phyloP scores from a whole-genome alignment of 2,329 filamentous ascomycete genomes.

The Clonostachys rhizophaga region DNA sequence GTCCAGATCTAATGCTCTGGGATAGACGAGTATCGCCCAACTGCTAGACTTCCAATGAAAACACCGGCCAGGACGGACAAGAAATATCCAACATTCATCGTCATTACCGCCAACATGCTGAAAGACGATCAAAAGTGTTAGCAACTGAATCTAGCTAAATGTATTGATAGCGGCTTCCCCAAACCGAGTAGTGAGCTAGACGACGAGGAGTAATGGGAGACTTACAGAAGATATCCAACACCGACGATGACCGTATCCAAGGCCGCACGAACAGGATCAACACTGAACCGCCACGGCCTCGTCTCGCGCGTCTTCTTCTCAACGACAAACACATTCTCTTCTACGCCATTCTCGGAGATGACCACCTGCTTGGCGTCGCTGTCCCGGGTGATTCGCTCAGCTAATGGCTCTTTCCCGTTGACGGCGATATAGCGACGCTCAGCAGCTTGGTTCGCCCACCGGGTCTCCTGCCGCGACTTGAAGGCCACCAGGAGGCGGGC shows the following conservation, averaged over 20 bases:
- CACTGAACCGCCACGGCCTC: slow-evolving; percentile 75
- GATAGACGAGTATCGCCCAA: slow-evolving; percentile 39
- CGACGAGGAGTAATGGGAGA: slow-evolving; percentile 13
- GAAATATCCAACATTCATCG: slow-evolving; percentile 72
- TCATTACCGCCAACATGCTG: slow-evolving; percentile 83
- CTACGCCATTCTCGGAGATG: slow-evolving; percentile 71
- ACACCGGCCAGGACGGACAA: slow-evolving; percentile 63
- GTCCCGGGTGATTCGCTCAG: slow-evolving; percentile 54
- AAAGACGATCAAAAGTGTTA: background rate
- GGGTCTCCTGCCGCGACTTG: slow-evolving; percentile 57
- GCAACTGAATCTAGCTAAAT: background rate
- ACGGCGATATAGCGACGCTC: slow-evolving; percentile 75
- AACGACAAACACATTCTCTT: slow-evolving; percentile 76
- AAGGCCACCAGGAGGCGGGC: slow-evolving; percentile 69
- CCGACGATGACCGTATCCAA: slow-evolving; percentile 47
- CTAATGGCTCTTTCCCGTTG: slow-evolving; percentile 54
- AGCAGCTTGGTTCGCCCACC: slow-evolving; percentile 68
- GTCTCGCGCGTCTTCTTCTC: slow-evolving; percentile 45
- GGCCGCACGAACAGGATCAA: slow-evolving; percentile 58
- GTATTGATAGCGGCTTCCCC: no score
- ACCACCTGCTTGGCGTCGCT: slow-evolving; percentile 60
- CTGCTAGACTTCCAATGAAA: slow-evolving; percentile 70
- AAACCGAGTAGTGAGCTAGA: background rate
- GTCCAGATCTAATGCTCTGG: background rate
- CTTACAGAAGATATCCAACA: slow-evolving; percentile 74